These are phyloP conservation scores for Marasmius fiardii DNA, from an alignment of 1,284 basidiomycete species.

Conservation along the genomic window DNA sequence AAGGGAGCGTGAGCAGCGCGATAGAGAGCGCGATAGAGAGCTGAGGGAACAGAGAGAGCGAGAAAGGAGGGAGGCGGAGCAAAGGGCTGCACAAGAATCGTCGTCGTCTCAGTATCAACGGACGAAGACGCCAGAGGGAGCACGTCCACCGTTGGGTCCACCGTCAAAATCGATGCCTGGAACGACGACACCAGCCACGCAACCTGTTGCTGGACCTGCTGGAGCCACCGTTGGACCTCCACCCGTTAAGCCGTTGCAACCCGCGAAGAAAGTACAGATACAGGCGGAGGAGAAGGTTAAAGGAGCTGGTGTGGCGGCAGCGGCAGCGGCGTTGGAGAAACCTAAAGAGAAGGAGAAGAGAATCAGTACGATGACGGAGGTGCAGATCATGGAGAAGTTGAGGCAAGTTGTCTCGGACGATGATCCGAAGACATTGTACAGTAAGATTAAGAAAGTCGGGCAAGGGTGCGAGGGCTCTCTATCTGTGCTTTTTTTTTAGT, in stretches of 20 bases:
- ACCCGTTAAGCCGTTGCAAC: constrained; percentile 76
- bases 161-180: constrained; percentile 58
- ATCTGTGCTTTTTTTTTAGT: constrained; percentile 7
- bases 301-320: constrained; percentile 57
- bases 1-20: constrained; percentile 3
- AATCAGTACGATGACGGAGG: constrained; percentile 95
- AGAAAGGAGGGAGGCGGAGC: constrained; percentile 17
- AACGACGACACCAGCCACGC: constrained; percentile 36
- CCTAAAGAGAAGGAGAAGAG: constrained; percentile 77
- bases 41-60: constrained; percentile 28
- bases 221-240: constrained; percentile 51
- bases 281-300: constrained; percentile 40
- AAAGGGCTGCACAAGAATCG: constrained; percentile 3
- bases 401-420: constrained; percentile 83
- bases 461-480: constrained; percentile 74
- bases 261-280: constrained; percentile 57
- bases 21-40: constrained; percentile 25
- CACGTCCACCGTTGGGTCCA: constrained; percentile 36
- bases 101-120: constrained; percentile 1
- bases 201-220: constrained; percentile 42
- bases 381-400: constrained; percentile 98
- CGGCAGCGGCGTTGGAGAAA: constrained; percentile 70
- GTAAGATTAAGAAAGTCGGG: constrained; percentile 98
- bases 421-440: constrained; percentile 89
- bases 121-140: constrained; percentile 17